Evolutionary conservation across 352 stramenopile genomes (phyloP).

Genomic region (Peronospora farinosa): DNA sequence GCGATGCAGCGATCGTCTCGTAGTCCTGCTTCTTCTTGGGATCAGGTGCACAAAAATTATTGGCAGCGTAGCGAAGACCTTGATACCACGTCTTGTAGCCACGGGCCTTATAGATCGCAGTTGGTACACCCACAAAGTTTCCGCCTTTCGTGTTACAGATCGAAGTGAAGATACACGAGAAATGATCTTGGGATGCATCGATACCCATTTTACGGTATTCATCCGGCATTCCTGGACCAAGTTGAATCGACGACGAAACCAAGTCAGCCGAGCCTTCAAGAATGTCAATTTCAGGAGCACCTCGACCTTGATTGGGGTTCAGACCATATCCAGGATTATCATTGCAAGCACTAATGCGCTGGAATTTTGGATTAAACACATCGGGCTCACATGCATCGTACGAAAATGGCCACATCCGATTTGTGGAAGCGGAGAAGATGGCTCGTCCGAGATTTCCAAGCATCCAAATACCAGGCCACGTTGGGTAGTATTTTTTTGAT

Average conservation of each 20-base stretch:
- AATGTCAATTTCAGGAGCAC: conserved; percentile 90
- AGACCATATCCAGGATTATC: conserved; percentile 85
- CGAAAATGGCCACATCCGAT: conserved; percentile 91
- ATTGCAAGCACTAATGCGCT: conserved; percentile 78
- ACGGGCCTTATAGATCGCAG: conserved; percentile 29
- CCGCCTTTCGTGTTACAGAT: conserved; percentile 38
- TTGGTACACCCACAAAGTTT: conserved; percentile 42
- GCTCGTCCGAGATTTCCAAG: conserved; percentile 89
- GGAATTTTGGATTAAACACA: conserved; percentile 26
- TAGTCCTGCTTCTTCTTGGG: conserved; percentile 30
- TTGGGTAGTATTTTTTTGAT: conserved; percentile 38
- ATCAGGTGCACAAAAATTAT: conserved; percentile 36
- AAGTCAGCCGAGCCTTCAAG: conserved; percentile 61
- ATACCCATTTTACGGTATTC: conserved; percentile 40
- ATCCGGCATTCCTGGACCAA: conserved; percentile 48
- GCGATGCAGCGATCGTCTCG: conserved; percentile 16
- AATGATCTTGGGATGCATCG: conserved; percentile 1
- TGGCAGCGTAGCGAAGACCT: conserved; percentile 45
- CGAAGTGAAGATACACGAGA: conserved; percentile 35
- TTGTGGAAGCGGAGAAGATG: conserved; percentile 85
- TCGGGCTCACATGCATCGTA: conserved; percentile 83
- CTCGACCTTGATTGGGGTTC: conserved; percentile 73
- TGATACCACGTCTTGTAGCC: conserved; percentile 52
- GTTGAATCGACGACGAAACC: conserved; percentile 82
- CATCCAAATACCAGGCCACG: conserved; percentile 91